Evolutionary conservation across 345 rosid genomes (phyloP), one percentile per base, ranked within the genome.

Genomic region (Acer saccharum): DNA sequence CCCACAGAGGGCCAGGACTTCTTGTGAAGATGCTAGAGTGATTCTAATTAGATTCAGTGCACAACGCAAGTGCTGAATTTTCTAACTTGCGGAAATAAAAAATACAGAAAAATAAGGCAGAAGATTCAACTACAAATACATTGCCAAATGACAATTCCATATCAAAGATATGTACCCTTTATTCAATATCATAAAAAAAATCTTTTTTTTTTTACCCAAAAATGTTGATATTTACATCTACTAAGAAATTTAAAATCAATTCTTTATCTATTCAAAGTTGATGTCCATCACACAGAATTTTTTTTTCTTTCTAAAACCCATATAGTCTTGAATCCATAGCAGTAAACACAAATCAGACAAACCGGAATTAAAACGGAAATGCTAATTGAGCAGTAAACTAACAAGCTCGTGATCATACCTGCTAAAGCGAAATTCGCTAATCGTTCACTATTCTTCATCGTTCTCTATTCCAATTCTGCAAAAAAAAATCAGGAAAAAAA

Each of bases 371-470:
- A 46, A 7, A 55, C 10, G n/a, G 23, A 11, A 23, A 73, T 46
- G 17, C 3, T 17, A 41, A 58, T 18, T 39, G 69, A 58, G 68
- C 46, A 74, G 55, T 20, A 77, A 74, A 74, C 66, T 35, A 68
- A 25, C 12, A 44, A 57, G 18, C 12, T 54, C 65, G 21, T 25
- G 14, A 74, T 18, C 75, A 64, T 80, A 94, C 98, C 98, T 91
- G 90, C 97, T 76, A 94, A 90, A 57, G 92, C 95, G 54, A 88
- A 69, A 84, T 91, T 93, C 2, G 98, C 94, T 17, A 93, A 57
- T 77, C 90, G 91, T 82, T 94, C 98, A 71, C 84, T 68, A 79
- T 86, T 93, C 91, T 91, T 95, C 98, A 93, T 93, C 75, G n/a
- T 79, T 72, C n/a, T 20, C 43, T 60, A 70, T 57, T 10, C 58